Evolutionary conservation across 371 early-diverging fungal genomes (phyloP), one percentile per base, ranked within the genome.

Genomic region (Capillidium rhysosporum): DNA sequence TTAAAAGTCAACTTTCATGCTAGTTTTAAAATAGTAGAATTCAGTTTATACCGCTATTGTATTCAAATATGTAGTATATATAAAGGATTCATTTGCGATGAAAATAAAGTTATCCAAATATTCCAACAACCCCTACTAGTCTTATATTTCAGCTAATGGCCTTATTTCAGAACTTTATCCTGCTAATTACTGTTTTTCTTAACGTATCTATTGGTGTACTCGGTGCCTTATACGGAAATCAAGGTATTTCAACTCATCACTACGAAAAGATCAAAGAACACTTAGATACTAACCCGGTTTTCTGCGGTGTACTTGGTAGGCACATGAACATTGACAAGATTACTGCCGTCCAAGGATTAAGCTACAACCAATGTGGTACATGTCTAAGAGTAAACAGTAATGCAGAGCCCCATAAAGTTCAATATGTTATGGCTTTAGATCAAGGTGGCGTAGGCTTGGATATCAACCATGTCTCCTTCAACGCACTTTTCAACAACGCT

Each of bases 391-490:
- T 75, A 16, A 20, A 16, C 20, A 23, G 44, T 34, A 53, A 58
- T 14, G 34, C 34, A 4, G 34, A 34, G 34, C 34, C 34, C 4
- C 59, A 60, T 14, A 64, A 65, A 40, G 65, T 40, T 26, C 61
- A 66, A 29, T 69, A 72, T 30, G 75, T 73, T 4, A 56, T 75
- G 51, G 75, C 69, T 2, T 72, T 75, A 16, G 75, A 75, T 52
- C 60, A 64, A 2, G 75, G 75, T 31, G 75, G 73, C 4, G 53
- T 52, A 8, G 73, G 75, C 8, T 57, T 75, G 34, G 71, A 72
- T 51, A 59, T 72, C 47, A 65, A 65, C 59, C 54, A 57, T 28
- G 59, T 55, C 20, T 54, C 63, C 40, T 66, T 66, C 52, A 57
- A 58, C 12, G 26, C 51, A 40, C 49, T 66, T 39, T 63, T 66